Evolutionary conservation across 176 grass and related monocot genomes (phyloP).

Genomic region (Melocanna baccifera): DNA sequence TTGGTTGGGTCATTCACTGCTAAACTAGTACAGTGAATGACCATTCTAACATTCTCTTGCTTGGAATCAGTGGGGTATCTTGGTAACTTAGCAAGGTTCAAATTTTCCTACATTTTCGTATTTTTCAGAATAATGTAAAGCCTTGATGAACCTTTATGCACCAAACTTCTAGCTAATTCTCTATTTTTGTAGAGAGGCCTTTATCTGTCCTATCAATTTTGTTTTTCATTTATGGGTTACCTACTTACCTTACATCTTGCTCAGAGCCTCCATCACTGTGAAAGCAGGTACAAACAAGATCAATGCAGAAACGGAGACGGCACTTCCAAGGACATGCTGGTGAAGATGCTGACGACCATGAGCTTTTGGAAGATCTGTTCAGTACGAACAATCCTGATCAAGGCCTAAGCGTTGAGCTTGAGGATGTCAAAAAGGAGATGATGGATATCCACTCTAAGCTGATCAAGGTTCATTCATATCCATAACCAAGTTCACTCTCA

Average conservation of each 20-base stretch:
- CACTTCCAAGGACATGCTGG: neutral
- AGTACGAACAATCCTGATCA: neutral
- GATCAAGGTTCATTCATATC: neutral
- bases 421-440: constrained; percentile 7
- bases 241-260: neutral
- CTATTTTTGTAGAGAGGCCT: neutral
- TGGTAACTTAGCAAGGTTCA: neutral
- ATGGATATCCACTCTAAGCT: neutral
- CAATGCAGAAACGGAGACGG: neutral
- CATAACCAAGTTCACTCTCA: neutral
- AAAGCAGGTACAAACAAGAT: constrained; percentile 14
- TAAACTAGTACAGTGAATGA: neutral
- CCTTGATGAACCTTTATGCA: neutral
- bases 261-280: neutral
- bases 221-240: neutral
- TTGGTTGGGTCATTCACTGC: neutral
- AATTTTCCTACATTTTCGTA: neutral
- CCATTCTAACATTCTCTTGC: neutral
- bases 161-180: neutral
- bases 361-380: neutral
- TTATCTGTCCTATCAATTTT: neutral
- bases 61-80: neutral
- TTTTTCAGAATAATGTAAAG: neutral
- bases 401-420: neutral
- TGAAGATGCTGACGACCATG: constrained; percentile 3